Evolutionary conservation across 306 rosid genomes (phyloP).

Genomic region (Ormosia semicastrata): DNA sequence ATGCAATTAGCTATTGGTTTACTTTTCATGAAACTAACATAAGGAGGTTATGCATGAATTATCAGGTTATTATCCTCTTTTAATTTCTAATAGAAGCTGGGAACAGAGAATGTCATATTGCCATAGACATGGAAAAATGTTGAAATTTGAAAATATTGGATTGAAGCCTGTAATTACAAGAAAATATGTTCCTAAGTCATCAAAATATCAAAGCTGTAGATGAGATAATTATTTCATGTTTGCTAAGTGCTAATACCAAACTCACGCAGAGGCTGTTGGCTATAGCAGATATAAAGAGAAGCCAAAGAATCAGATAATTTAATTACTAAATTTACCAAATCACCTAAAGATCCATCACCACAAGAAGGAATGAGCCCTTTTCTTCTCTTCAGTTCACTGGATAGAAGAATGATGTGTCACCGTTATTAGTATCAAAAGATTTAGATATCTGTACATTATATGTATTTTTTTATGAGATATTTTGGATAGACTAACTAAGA

Average conservation of each 20-base stretch:
- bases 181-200: background rate
- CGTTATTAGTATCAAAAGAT: too few relatives aligned
- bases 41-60: background rate
- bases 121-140: background rate
- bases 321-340: too few relatives aligned
- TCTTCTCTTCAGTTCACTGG: too few relatives aligned
- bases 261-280: background rate
- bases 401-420: too few relatives aligned
- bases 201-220: background rate
- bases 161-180: too few relatives aligned
- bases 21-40: background rate
- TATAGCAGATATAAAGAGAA: background rate
- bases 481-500: background rate
- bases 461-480: too few relatives aligned
- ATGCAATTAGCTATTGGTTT: constrained; percentile 4
- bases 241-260: background rate
- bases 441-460: too few relatives aligned
- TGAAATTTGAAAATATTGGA: too few relatives aligned
- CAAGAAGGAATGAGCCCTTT: too few relatives aligned
- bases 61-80: background rate
- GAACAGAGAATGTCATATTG: background rate
- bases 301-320: too few relatives aligned
- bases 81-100: background rate
- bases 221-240: background rate
- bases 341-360: too few relatives aligned